Base-by-base conservation (phyloP, 345 rosid species). In the Linum usitatissimum region DNA sequence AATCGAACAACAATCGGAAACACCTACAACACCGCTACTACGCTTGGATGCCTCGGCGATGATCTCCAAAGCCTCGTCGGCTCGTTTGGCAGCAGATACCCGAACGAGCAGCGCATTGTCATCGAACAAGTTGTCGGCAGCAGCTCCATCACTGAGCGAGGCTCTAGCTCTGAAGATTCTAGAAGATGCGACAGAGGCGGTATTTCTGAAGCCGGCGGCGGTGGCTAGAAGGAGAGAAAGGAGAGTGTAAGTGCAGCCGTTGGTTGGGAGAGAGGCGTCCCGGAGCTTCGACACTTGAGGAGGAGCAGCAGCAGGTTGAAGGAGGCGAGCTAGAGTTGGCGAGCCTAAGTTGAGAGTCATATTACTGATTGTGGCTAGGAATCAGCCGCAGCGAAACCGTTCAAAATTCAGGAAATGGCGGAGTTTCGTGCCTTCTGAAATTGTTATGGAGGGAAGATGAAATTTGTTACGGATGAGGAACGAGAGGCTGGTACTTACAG, bases 21-120 rank as follows among this genome's bases (percentile, higher is more conserved):
- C 75, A 38, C 71, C 60, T 34, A 93, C 76, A 6, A 83, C 68
- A 23, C 93, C 91, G 60, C 75, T 66, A 23, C 61, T 76, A 14
- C 65, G 63, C 62, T 62, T 57, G 1, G 65, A 62, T 36, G 48
- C 64, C 57, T 69, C 75, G 8, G 80, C 65, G 10, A 90, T 78
- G 2, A 86, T 68, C 57, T 70, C 57, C 42, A 93, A 69, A 5
- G 83, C 99, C 75, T 87, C 90, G 45, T 69, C 67, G 8, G 97
- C 90, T 56, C 84, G 88, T 64, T 77, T 74, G 54, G 82, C 83
- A 53, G 72, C 69, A 9, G 91, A 77, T 45, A 82, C 78, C 59
- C 77, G 70, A 20, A 63, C 53, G 6, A 88, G 73, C 66, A 80
- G 58, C 55, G 78, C 79, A 45, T 84, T 82, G 38, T 74, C 69